phyloP scores from a whole-genome alignment of 75 land plant species.

The Larix kaempferi region DNA sequence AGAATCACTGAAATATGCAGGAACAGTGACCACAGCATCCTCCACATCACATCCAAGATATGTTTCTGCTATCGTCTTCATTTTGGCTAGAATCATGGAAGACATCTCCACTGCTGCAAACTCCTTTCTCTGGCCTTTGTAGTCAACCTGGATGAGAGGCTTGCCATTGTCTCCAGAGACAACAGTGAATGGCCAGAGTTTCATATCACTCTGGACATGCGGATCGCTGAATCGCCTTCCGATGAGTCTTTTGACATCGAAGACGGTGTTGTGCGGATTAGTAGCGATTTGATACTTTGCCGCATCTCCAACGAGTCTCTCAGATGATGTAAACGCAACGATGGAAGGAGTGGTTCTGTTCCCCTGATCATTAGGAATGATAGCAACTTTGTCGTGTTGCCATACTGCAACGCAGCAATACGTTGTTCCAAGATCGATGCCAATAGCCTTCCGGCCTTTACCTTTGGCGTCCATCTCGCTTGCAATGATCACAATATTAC shows the following conservation, averaged over 20 bases:
- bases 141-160: conserved; percentile 14
- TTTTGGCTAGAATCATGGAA: conserved; percentile 15
- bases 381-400: background rate
- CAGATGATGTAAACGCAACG: background rate
- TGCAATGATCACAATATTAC: no score
- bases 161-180: conserved; percentile 14
- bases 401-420: background rate
- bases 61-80: conserved; percentile 19
- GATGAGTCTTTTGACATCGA: conserved; percentile 16
- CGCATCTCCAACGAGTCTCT: background rate
- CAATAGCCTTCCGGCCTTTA: background rate
- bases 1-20: conserved; percentile 14
- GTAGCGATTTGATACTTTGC: background rate
- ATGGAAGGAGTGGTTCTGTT: background rate
- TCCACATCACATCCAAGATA: conserved; percentile 7
- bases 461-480: no score
- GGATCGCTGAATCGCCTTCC: conserved; percentile 30
- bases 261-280: background rate
- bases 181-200: conserved; percentile 25
- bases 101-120: conserved; percentile 26
- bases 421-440: background rate
- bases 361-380: background rate
- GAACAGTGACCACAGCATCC: conserved; percentile 28
- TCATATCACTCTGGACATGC: conserved; percentile 25
- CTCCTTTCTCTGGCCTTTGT: conserved; percentile 10